Base-by-base conservation (phyloP, 192 early-diverging fungal species). In the Chytriomyces sp. region DNA sequence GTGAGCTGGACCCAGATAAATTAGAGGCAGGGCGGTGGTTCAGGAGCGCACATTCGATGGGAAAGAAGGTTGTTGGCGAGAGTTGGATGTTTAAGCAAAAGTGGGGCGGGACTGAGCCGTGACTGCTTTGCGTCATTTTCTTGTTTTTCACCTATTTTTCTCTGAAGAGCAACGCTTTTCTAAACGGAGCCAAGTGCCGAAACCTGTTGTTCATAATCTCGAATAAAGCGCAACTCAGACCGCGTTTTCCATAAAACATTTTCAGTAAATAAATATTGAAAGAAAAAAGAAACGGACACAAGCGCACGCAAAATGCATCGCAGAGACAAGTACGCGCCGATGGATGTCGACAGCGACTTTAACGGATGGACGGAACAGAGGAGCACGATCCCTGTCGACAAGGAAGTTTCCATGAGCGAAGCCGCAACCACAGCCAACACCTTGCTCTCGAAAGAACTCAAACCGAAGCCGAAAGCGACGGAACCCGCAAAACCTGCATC, bases 51-150 rank as follows among this genome's bases (percentile, higher is more conserved):
- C 61, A 35, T 9, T 48, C 44, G 20, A 45, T 62, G 4, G 82
- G 82, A 26, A 26, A 44, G 63, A 26, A 35, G 9, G 9, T 78
- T 11, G 45, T 68, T 7, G 80, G 76, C 8, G 76, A 82, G 45
- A 50, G 35, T 24, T 83, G 80, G 80, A 77, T 83, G 10, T 78
- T 59, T 46, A 79, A 83, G 53, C 26, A 48, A 61, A 83, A 83
- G 61, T 83, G 80, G 81, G 67, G 72, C 9, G 77, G 67, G 50
- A 77, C 16, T 57, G 75, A 57, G 53, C 20, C 20, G 13, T 57
- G 13, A 57, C 53, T n/a, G 16, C 13, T 57, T 57, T 20, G 13
- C n/a, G n/a, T n/a, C n/a, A n/a, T n/a, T n/a, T n/a, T n/a, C n/a
- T n/a, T n/a, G n/a, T n/a, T n/a, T n/a, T n/a, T n/a, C n/a, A n/a